Conservation (phyloP, 169 alveolate species). For the Theileria sp. region DNA sequence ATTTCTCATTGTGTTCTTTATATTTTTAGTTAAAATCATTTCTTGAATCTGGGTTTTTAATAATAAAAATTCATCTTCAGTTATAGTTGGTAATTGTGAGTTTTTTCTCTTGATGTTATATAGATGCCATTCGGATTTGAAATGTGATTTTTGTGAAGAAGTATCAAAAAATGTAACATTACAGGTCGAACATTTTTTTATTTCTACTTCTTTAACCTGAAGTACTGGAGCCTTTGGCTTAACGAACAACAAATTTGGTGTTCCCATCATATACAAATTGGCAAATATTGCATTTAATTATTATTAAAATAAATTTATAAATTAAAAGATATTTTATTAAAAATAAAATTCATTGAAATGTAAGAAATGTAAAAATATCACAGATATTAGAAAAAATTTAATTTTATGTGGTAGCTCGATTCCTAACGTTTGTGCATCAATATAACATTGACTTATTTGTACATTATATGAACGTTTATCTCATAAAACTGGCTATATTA, state of each 20-base stretch:
- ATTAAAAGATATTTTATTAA: neutral
- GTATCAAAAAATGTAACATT: constrained; percentile 36
- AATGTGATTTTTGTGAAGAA: constrained; percentile 68
- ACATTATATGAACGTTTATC: constrained; percentile 7
- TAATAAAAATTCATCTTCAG: constrained; percentile 33
- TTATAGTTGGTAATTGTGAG: constrained; percentile 22
- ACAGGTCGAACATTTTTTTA: constrained; percentile 53
- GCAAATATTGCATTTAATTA: constrained; percentile 5
- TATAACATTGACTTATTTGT: neutral
- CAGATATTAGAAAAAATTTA: neutral
- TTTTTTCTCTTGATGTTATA: constrained; percentile 81
- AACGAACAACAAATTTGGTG: constrained; percentile 37
- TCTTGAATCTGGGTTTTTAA: constrained; percentile 40
- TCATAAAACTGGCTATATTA: constrained; percentile 11
- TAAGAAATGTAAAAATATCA: neutral
- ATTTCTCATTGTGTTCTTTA: constrained; percentile 8
- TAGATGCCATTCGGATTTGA: constrained; percentile 83
- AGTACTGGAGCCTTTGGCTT: constrained; percentile 16
- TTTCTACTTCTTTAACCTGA: neutral
- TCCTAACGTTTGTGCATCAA: neutral
- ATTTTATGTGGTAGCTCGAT: constrained; percentile 1
- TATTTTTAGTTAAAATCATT: constrained; percentile 22
- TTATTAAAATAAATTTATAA: neutral
- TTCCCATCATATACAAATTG: neutral
- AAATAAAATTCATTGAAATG: neutral